Evolutionary conservation across 495 filamentous ascomycete species (phyloP).

Genomic region (Hyaloscypha bicolor): DNA sequence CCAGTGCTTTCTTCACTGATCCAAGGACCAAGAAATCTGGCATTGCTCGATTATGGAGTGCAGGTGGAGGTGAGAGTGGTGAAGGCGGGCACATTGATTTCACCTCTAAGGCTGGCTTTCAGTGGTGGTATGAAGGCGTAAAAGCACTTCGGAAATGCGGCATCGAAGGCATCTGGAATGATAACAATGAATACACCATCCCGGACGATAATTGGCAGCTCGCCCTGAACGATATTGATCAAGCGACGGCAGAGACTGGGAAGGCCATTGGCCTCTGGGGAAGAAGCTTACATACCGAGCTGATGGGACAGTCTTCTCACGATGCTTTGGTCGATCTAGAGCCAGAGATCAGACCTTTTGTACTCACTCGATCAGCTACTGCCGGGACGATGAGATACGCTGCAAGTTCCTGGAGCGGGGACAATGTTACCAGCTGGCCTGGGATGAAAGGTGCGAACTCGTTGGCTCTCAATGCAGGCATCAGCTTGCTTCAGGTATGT

Average conservation of each 20-base stretch:
- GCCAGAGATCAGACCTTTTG: conserved; percentile 60
- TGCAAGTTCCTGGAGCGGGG: conserved; percentile 67
- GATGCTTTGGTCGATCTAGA: conserved; percentile 59
- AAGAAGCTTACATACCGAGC: conserved; percentile 63
- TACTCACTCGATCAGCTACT: conserved; percentile 69
- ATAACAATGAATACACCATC: conserved; percentile 74
- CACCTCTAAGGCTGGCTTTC: conserved; percentile 61
- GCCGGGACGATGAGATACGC: conserved; percentile 69
- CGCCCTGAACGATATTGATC: conserved; percentile 40
- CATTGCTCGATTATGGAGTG: conserved; percentile 65
- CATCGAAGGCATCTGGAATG: conserved; percentile 75
- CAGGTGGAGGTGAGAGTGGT: conserved; percentile 66
- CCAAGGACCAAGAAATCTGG: conserved; percentile 53
- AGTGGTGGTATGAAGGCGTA: conserved; percentile 70
- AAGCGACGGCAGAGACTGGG: conserved; percentile 4
- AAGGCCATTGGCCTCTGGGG: conserved; percentile 63
- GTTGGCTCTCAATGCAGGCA: conserved; percentile 64
- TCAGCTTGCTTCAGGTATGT: conserved; percentile 60
- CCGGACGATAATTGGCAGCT: conserved; percentile 65
- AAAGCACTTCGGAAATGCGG: conserved; percentile 59
- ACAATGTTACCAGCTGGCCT: conserved; percentile 68
- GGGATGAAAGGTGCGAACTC: conserved; percentile 69
- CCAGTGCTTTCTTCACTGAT: conserved; percentile 62
- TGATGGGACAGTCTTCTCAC: conserved; percentile 66
- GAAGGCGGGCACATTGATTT: conserved; percentile 74